Base-by-base conservation (phyloP, 2,329 filamentous ascomycete genomes). In the Arthroderma uncinatum region DNA sequence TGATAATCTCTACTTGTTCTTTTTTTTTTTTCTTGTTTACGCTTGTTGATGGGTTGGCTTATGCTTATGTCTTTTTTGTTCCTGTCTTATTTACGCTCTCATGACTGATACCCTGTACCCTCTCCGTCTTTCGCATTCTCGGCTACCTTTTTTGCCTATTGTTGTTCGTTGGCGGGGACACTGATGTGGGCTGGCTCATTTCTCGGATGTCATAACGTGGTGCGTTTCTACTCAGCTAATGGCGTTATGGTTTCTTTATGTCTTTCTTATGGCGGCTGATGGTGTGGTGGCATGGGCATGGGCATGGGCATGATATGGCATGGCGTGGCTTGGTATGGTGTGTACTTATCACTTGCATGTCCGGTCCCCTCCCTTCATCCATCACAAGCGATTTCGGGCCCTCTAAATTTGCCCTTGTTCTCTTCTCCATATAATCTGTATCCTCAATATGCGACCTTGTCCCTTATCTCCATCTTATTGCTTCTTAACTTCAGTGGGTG, bases 101-200 rank as follows among this genome's bases (percentile, higher is more conserved):
- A 48, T 48, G 44, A 48, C 44, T 48, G 44, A 48, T 48, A 48
- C 44, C 44, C 44, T 48, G 44, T 48, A 48, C 44, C 44, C 44
- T 48, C 25, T 30, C 39, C 39, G 39, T 48, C 44, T 8, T 28
- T 48, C 44, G 44, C 44, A 48, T 48, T 48, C 44, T 48, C 44
- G 44, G 44, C 44, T 48, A 30, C 21, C 44, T 47, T 21, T 48
- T n/a, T 48, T 48, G 7, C 12, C 28, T n/a, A 10, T 28, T 48
- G 16, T 30, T 48, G 44, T 14, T 48, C n/a, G 44, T 28, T 25
- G 44, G 21, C 21, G 44, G 44, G 23, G 28, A 48, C 44, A 30
- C 44, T 48, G 44, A 48, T 28, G 23, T 48, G 44, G 44, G 6
- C 25, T 25, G 44, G 44, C 25, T 48, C 44, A 48, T 48, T 48